A percentile compares a stretch with the other conserved stretches of the same genome.
Evolutionary conservation across 1,284 basidiomycete genomes (phyloP).

Genomic region (Boletus mariae): DNA sequence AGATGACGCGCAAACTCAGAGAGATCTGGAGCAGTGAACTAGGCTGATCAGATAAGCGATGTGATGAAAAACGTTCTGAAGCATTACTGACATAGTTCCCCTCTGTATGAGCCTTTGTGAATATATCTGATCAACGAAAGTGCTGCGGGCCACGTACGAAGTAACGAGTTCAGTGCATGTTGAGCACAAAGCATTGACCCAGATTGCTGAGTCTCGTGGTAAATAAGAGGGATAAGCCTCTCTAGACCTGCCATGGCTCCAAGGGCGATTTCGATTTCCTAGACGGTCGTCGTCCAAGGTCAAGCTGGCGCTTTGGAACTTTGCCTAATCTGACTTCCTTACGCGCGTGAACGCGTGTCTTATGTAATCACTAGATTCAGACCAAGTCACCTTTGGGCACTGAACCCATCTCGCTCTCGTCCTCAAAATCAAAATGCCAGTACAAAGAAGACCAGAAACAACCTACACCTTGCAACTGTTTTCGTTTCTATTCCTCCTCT

Average conservation of each 20-base stretch:
- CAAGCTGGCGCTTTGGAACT: conserved; percentile 7
- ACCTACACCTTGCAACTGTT: conserved; percentile 14
- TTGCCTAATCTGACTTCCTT: conserved; percentile 22
- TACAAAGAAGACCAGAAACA: conserved; percentile 10
- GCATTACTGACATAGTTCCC: conserved; percentile 58
- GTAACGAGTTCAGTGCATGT: conserved; percentile 76
- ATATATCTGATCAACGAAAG: conserved; percentile 7
- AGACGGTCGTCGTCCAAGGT: conserved; percentile 14
- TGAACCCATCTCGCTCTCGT: not conserved
- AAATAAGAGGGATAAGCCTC: conserved; percentile 53
- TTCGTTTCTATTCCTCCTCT: conserved; percentile 36
- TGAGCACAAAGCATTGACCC: conserved; percentile 86
- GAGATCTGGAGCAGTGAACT: conserved; percentile 86
- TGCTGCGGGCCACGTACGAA: conserved; percentile 45
- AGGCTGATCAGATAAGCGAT: conserved; percentile 19
- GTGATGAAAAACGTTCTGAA: not conserved
- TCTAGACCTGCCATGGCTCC: conserved; percentile 56
- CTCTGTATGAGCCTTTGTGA: conserved; percentile 41
- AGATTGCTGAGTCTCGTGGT: conserved; percentile 71
- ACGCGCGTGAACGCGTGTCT: conserved; percentile 37
- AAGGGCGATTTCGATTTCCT: not conserved
- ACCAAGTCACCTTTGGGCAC: not conserved
- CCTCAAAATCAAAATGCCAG: conserved; percentile 11
- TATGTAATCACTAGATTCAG: conserved; percentile 29
- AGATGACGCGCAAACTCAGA: conserved; percentile 74